phyloP scores from a whole-genome alignment of 495 filamentous ascomycete genomes.

The Podospora anserina region DNA sequence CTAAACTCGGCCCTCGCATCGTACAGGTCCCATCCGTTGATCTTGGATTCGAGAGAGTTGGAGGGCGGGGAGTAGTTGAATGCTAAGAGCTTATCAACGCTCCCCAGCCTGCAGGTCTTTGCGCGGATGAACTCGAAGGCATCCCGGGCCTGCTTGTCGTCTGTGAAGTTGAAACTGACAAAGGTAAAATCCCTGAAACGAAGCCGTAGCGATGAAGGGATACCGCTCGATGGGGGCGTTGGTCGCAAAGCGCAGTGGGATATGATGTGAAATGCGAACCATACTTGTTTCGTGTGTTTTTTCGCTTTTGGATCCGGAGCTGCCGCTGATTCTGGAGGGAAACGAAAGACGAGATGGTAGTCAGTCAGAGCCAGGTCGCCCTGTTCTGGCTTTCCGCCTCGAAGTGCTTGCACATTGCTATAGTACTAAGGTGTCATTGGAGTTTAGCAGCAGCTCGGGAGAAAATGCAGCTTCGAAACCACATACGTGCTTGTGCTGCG shows the following conservation, averaged over 20 bases:
- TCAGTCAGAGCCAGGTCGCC: conserved; percentile 47
- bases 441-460: conserved; percentile 25
- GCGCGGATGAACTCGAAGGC: conserved; percentile 84
- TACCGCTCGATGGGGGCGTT: conserved; percentile 64
- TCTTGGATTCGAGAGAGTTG: conserved; percentile 59
- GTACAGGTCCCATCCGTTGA: conserved; percentile 87
- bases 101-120: conserved; percentile 77
- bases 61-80: conserved; percentile 75
- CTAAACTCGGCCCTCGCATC: conserved; percentile 76
- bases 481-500: conserved; percentile 34
- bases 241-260: conserved; percentile 68
- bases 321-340: conserved; percentile 30
- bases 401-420: conserved; percentile 42
- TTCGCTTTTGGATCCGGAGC: conserved; percentile 36
- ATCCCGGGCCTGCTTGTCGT: conserved; percentile 72
- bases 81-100: conserved; percentile 86
- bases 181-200: conserved; percentile 91
- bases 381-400: conserved; percentile 38
- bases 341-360: conserved; percentile 41
- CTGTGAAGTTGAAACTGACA: conserved; percentile 80
- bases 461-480: background rate
- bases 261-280: conserved; percentile 94
- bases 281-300: conserved; percentile 63
- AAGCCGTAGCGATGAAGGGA: conserved; percentile 79
- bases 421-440: conserved; percentile 28